Base-by-base conservation (phyloP, 768 basidiomycete genomes). In the Rhizopogon vinicolor region DNA sequence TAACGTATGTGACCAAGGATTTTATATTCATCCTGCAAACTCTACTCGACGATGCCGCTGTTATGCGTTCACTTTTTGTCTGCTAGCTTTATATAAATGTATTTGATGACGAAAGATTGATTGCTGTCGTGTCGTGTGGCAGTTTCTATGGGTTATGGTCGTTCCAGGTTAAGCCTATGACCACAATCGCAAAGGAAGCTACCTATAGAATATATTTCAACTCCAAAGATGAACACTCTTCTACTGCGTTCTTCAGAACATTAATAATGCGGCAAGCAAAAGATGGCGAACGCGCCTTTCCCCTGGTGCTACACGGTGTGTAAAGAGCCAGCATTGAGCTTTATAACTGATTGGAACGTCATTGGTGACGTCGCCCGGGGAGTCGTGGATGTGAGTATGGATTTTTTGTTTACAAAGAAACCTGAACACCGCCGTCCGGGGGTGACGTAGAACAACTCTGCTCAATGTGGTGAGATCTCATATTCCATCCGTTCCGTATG, bases 1-100 rank as follows among this genome's bases (percentile, higher is more conserved):
- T 49, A 6, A 64, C 66, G 0, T 66, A 66, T 51, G 53, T 68
- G 14, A 63, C 63, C 45, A 67, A 68, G 39, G 62, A 62, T 41
- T 57, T 51, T 2, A 42, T 68, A 5, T 65, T 62, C 29, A 44
- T 31, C 29, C 0, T 62, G 19, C 59, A 62, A 45, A 56, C 55
- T n/a, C 41, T 56, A 3, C 33, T 56, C 13, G 52, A 43, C 12
- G 55, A 56, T 25, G 55, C 42, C 3, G 55, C 53, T 13, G 51
- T 56, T 9, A 52, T 56, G 22, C 41, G 43, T 41, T 25, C 35
- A 5, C 6, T 28, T 35, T 16, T 12, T 31, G 39, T 22, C 8
- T 4, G 7, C 5, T 5, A 25, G n/a, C 13, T 25, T 16, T 7
- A 31, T 18, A 16, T 18, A 31, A 5, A 41, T 19, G 18, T 28